Conservation (phyloP, 257 asterid genomes). For the Solanum chaucha region DNA sequence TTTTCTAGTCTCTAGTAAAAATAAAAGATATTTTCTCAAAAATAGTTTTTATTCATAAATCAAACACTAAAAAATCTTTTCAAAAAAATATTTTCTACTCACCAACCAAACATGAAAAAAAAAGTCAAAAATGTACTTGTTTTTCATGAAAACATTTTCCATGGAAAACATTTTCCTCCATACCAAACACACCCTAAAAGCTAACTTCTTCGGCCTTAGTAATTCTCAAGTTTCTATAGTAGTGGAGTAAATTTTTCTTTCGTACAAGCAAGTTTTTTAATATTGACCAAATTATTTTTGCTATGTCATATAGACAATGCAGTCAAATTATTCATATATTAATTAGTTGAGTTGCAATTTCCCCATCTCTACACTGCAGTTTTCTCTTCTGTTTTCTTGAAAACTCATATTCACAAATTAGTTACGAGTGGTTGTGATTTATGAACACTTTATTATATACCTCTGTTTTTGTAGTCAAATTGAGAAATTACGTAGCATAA, state of each 20-base stretch:
- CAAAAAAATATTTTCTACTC: too few species aligned
- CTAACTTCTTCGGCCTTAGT: not conserved
- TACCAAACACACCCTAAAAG: not conserved
- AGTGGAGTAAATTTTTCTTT: not conserved
- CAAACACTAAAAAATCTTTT: too few species aligned
- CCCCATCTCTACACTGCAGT: not conserved
- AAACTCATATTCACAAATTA: not conserved
- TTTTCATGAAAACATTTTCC: too few species aligned
- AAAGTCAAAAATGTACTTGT: too few species aligned
- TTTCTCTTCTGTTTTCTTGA: not conserved
- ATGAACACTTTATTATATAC: not conserved
- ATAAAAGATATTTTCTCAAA: too few species aligned
- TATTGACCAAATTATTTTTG: not conserved
- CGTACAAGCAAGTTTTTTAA: not conserved
- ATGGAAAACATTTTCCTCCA: too few species aligned
- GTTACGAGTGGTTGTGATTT: not conserved
- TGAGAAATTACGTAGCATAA: not conserved
- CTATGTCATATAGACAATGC: not conserved
- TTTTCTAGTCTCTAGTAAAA: too few species aligned
- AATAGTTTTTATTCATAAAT: too few species aligned
- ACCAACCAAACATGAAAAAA: too few species aligned
- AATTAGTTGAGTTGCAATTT: not conserved
- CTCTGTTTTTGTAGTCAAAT: not conserved
- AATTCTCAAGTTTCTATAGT: not conserved
- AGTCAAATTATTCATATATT: not conserved